A percentile compares a stretch with the other conserved stretches of the same genome.
Evolutionary conservation across 2,329 filamentous ascomycete species (phyloP).

Genomic region (Trichoderma breve): DNA sequence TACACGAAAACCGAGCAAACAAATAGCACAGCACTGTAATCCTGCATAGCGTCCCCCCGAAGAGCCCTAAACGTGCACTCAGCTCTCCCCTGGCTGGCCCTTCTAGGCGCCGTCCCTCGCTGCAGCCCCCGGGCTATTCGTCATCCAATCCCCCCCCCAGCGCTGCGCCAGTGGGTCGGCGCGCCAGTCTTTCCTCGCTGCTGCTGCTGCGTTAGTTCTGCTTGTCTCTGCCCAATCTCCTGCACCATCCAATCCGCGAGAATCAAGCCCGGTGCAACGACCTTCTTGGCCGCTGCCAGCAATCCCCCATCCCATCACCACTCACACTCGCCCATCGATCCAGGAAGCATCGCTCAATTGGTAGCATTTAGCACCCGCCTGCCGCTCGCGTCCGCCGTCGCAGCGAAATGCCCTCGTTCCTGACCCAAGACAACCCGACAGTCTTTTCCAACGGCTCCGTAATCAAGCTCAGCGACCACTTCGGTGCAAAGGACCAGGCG

Average conservation of each 20-base stretch:
- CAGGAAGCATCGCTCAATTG: constrained; percentile 22
- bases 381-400: constrained; percentile 18
- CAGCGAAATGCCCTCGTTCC: constrained; percentile 54
- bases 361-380: constrained; percentile 20
- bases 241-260: constrained; percentile 16
- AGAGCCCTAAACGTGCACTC: neutral
- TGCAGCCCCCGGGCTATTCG: constrained; percentile 11
- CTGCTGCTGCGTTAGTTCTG: constrained; percentile 8
- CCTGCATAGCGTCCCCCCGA: neutral
- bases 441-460: constrained; percentile 43
- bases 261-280: constrained; percentile 5
- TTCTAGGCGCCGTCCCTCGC: neutral
- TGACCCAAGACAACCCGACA: constrained; percentile 46
- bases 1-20: neutral
- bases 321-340: neutral
- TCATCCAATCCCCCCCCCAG: constrained; percentile 12
- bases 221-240: constrained; percentile 19
- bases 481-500: constrained; percentile 37
- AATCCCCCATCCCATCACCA: neutral
- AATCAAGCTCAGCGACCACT: constrained; percentile 43
- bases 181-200: constrained; percentile 16
- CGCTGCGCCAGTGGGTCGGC: constrained; percentile 20
- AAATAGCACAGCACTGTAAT: neutral
- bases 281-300: constrained; percentile 3
- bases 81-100: neutral